Evolutionary conservation across 129 eudicot genomes (phyloP).

Genomic region (Glebionis coronaria): DNA sequence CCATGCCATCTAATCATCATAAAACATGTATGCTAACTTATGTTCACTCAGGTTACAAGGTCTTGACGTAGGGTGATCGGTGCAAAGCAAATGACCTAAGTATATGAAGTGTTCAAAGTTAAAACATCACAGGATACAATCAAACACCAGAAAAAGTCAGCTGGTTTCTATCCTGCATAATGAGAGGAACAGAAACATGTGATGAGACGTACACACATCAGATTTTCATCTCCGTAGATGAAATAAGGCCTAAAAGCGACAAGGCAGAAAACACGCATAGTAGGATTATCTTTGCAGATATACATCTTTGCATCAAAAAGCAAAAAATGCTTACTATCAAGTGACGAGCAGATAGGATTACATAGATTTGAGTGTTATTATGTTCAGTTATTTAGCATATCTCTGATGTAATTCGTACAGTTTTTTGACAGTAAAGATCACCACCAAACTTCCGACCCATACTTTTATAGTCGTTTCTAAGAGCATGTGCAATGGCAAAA

Average conservation of each 20-base stretch:
- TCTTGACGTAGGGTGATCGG: background rate
- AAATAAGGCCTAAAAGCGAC: constrained; percentile 1
- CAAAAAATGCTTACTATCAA: constrained; percentile 75
- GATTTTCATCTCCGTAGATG: constrained; percentile 3
- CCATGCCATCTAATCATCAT: background rate
- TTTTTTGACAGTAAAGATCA: too few species aligned
- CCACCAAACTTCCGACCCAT: too few species aligned
- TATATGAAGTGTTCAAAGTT: background rate
- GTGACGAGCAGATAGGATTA: constrained; percentile 86
- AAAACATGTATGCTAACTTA: background rate
- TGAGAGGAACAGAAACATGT: background rate
- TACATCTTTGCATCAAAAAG: background rate
- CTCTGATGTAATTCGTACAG: too few species aligned
- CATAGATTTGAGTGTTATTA: too few species aligned
- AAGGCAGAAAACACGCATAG: background rate
- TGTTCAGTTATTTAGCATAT: too few species aligned
- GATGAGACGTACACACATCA: background rate
- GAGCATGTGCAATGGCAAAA: too few species aligned
- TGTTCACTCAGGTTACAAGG: background rate
- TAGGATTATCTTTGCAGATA: background rate
- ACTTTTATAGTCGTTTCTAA: too few species aligned
- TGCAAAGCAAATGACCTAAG: background rate
- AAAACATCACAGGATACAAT: background rate
- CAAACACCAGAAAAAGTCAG: constrained; percentile 4
- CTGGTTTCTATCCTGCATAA: background rate